Percentiles rank a stretch among this genome's conserved stretches.
phyloP scores from a whole-genome alignment of 495 filamentous ascomycete genomes.

The Penicillium silybi region DNA sequence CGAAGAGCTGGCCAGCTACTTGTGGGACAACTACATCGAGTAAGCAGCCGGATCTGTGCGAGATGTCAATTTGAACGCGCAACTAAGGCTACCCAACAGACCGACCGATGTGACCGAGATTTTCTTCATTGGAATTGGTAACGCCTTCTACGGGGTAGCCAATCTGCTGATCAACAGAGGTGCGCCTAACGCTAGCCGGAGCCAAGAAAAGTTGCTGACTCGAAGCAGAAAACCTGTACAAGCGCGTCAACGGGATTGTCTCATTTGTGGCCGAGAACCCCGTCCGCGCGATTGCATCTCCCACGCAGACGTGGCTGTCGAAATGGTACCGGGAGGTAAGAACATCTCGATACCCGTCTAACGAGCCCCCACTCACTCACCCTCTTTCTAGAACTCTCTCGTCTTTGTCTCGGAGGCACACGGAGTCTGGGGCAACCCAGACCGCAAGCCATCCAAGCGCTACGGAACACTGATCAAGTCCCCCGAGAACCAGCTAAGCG shows the following conservation, averaged over 20 bases:
- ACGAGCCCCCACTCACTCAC: not conserved
- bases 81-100: slow-evolving; percentile 26
- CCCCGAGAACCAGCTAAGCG: slow-evolving; percentile 48
- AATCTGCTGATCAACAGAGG: slow-evolving; percentile 65
- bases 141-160: slow-evolving; percentile 65
- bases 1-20: slow-evolving; percentile 73
- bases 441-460: slow-evolving; percentile 62
- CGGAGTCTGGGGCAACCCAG: slow-evolving; percentile 60
- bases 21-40: slow-evolving; percentile 98
- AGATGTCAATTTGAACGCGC: not conserved
- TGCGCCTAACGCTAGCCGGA: slow-evolving; percentile 24
- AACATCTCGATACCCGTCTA: not conserved
- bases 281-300: slow-evolving; percentile 58
- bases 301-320: slow-evolving; percentile 59
- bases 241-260: slow-evolving; percentile 57
- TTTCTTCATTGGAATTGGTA: slow-evolving; percentile 80
- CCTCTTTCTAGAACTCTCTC: slow-evolving; percentile 49
- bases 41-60: slow-evolving; percentile 22
- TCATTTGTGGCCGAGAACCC: slow-evolving; percentile 45
- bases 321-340: slow-evolving; percentile 64
- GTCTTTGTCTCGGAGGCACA: slow-evolving; percentile 72
- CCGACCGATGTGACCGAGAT: slow-evolving; percentile 64
- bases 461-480: slow-evolving; percentile 62
- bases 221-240: slow-evolving; percentile 41
- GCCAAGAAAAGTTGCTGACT: slow-evolving; percentile 5